These are phyloP conservation scores for Puccinia coronata DNA, from an alignment of 1,284 basidiomycete genomes.

Conservation along the genomic window DNA sequence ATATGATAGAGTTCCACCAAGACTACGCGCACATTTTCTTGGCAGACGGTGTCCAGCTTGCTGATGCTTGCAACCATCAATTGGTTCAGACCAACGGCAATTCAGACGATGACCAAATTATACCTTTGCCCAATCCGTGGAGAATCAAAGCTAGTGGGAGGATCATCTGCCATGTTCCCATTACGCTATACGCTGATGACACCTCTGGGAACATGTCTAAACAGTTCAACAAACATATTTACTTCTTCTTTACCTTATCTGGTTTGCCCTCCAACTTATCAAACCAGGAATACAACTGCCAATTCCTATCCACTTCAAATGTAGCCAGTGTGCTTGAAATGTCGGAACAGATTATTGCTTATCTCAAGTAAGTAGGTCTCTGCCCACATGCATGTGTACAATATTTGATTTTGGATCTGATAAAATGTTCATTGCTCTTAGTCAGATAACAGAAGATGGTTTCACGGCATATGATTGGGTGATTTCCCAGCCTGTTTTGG, in stretches of 20 bases:
- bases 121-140: conserved; percentile 43
- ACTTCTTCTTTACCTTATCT: conserved; percentile 7
- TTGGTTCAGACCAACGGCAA: not conserved
- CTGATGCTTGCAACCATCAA: too few species aligned
- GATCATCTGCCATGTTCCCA: conserved; percentile 29
- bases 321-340: not conserved
- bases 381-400: not conserved
- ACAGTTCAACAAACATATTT: too few species aligned
- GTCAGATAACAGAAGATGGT: not conserved
- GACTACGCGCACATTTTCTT: too few species aligned
- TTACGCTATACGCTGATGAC: conserved; percentile 23
- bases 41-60: too few species aligned
- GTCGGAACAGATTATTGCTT: conserved; percentile 56
- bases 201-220: conserved; percentile 19
- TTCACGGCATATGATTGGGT: not conserved
- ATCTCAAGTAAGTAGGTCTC: conserved; percentile 55
- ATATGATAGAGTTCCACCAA: not conserved
- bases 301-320: conserved; percentile 14
- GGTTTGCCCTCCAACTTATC: conserved; percentile 8
- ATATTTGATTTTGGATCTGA: too few species aligned
- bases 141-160: conserved; percentile 34
- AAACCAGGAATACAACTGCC: conserved; percentile 35
- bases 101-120: too few species aligned
- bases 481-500: not conserved
- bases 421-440: not conserved